Evolutionary conservation across 1,284 basidiomycete species (phyloP).

Genomic region (Boletellus deceptivus): DNA sequence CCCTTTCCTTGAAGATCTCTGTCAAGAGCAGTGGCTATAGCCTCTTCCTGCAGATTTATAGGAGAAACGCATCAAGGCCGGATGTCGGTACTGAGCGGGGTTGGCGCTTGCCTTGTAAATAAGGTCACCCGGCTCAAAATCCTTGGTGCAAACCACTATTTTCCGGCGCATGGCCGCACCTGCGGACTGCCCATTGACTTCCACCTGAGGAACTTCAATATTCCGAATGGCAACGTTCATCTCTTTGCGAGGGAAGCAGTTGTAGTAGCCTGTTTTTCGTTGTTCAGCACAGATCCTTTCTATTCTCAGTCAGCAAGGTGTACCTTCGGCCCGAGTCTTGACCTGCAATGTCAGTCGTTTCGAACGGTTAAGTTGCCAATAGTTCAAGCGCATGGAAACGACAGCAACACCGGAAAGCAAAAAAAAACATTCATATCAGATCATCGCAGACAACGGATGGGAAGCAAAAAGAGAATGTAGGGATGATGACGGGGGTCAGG

Average conservation of each 20-base stretch:
- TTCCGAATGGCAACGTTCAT: constrained; percentile 64
- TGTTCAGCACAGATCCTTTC: constrained; percentile 23
- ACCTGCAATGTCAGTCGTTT: constrained; percentile 44
- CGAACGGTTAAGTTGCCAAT: constrained; percentile 3
- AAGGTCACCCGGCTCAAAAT: constrained; percentile 65
- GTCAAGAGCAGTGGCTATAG: constrained; percentile 68
- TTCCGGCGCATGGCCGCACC: constrained; percentile 43
- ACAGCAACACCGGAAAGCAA: constrained; percentile 32
- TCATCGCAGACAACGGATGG: constrained; percentile 31
- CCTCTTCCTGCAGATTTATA: constrained; percentile 54
- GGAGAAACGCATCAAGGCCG: background rate
- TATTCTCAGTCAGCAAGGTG: constrained; percentile 39
- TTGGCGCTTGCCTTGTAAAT: constrained; percentile 64
- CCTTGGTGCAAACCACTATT: constrained; percentile 63
- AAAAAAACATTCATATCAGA: constrained; percentile 64
- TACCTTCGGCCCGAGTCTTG: constrained; percentile 70
- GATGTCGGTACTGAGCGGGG: background rate
- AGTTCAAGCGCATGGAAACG: constrained; percentile 19
- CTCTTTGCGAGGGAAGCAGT: constrained; percentile 65
- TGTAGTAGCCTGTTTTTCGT: constrained; percentile 62
- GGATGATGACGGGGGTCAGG: constrained; percentile 17
- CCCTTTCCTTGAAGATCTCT: constrained; percentile 63
- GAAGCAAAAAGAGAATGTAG: constrained; percentile 20
- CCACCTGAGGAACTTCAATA: constrained; percentile 36
- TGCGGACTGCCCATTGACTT: constrained; percentile 12